These are phyloP conservation scores for Alternaria dauci DNA, from an alignment of 2,329 filamentous ascomycete species.

Conservation along the genomic window DNA sequence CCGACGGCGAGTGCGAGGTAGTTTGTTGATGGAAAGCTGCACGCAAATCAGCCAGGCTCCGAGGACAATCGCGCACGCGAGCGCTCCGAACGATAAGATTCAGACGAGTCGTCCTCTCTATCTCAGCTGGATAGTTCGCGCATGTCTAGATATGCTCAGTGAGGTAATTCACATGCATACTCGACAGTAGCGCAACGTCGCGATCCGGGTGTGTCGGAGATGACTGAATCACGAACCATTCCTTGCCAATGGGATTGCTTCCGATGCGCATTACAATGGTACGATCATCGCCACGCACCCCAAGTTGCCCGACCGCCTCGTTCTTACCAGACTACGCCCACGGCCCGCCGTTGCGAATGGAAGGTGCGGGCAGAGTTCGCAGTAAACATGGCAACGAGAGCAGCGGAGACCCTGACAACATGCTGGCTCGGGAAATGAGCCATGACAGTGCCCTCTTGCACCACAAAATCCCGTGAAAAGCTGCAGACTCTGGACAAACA, in stretches of 20 bases:
- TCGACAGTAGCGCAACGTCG: conserved; percentile 6
- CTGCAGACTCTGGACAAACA: conserved; percentile 11
- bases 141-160: background rate
- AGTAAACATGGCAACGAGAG: conserved; percentile 9
- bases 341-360: conserved; percentile 14
- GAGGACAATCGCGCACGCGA: background rate
- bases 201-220: conserved; percentile 2
- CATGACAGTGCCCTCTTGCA: background rate
- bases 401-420: conserved; percentile 11
- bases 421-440: background rate
- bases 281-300: conserved; percentile 9
- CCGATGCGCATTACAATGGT: conserved; percentile 12
- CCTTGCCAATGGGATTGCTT: conserved; percentile 11
- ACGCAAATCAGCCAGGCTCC: background rate
- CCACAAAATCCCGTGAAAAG: conserved; percentile 4
- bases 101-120: background rate
- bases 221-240: background rate
- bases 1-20: background rate
- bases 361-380: conserved; percentile 3
- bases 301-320: conserved; percentile 2
- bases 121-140: background rate
- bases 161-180: background rate
- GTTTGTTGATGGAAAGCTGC: background rate
- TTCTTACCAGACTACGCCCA: conserved; percentile 6
- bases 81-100: background rate